These are phyloP conservation scores for Solanum ossicruentum DNA, from an alignment of 257 asterid genomes.

Conservation along the genomic window DNA sequence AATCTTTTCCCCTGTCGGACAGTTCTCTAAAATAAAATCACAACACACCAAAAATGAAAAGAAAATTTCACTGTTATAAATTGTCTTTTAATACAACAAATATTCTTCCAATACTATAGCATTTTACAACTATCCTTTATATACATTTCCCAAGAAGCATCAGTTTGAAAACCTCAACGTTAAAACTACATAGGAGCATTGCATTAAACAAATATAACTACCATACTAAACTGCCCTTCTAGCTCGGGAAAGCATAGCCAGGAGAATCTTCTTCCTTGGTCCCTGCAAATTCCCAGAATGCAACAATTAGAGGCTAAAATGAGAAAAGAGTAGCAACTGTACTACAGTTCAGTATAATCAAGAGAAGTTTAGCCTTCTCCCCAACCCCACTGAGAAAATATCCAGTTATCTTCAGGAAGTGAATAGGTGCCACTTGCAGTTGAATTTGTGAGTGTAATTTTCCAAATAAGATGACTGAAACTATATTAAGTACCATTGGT, in stretches of 20 bases:
- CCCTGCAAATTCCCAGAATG: conserved; percentile 30
- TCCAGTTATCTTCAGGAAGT: neutral
- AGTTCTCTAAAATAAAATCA: neutral
- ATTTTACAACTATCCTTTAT: too few species aligned
- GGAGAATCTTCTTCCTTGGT: conserved; percentile 65
- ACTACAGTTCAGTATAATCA: neutral
- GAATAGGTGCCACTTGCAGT: neutral
- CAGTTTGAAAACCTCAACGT: neutral
- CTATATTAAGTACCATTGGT: conserved; percentile 42
- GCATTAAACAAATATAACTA: neutral
- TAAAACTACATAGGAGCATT: neutral
- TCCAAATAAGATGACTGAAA: neutral
- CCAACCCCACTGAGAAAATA: neutral
- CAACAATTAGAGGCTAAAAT: neutral
- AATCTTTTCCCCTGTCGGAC: neutral
- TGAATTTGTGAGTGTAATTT: neutral
- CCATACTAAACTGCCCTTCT: conserved; percentile 6
- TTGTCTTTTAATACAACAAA: neutral
- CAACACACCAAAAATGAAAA: neutral
- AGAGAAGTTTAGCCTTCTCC: neutral
- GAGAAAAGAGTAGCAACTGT: neutral
- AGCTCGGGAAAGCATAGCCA: conserved; percentile 24
- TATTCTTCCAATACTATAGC: neutral
- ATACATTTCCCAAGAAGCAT: neutral
- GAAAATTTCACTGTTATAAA: neutral